Base-by-base conservation (phyloP, 495 filamentous ascomycete genomes). In the Evansstolkia leycettana region DNA sequence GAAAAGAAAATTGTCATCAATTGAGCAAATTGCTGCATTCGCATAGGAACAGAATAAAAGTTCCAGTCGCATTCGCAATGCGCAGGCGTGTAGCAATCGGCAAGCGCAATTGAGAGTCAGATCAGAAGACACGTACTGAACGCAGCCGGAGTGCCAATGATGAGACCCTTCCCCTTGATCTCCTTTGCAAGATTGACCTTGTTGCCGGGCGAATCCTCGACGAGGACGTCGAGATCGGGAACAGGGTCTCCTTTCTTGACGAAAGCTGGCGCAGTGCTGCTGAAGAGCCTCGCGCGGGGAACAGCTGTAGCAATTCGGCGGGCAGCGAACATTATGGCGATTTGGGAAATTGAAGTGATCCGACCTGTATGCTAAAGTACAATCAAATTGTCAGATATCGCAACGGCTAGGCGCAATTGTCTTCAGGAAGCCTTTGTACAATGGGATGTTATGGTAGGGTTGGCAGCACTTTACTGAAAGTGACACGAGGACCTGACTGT, bases 111-210 rank as follows among this genome's bases (percentile, higher is more conserved):
- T 23, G 33, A 31, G 29, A 24, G 1, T 35, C 25, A 17, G 27
- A 23, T 9, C 5, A 17, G 33, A 34, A 19, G 29, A 33, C 29
- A 65, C 74, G 35, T 62, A 78, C 74, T 83, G 65, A 86, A 94
- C 12, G 87, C 90, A 8, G 84, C 90, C 1, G 90, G 90, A 26
- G 92, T 84, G 31, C 89, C 89, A 39, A 96, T 72, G 48, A 96
- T 79, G 37, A 95, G 58, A 28, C 77, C 85, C 52, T 80, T 75
- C 30, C 73, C 76, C 38, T 59, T 60, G 42, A 92, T 69, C 56
- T 85, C 82, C 45, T 80, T 71, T 46, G 76, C 74, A 36, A 98
- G 68, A 53, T 83, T 90, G 50, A 95, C 76, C 58, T 84, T 86
- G 69, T 84, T 90, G 30, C 82, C 87, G 14, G 76, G 76, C 14